Conservation (phyloP, 1,139 yeast species). For the Taphrina pruni region DNA sequence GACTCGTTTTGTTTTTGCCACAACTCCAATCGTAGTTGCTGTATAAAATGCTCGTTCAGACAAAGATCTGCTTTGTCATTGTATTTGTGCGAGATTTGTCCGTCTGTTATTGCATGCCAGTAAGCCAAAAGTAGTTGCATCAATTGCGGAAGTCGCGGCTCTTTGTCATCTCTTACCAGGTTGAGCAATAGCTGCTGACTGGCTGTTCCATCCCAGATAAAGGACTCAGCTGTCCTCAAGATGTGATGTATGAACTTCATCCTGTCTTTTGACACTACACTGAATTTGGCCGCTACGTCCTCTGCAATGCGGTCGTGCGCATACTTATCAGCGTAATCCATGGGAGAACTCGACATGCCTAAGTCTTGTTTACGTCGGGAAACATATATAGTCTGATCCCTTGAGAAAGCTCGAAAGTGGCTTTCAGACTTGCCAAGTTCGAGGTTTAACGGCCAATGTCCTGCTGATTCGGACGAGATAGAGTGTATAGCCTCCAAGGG, state of each 20-base stretch:
- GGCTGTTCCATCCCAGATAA: neutral
- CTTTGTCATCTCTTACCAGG: neutral
- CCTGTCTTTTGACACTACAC: neutral
- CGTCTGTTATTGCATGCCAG: slow-evolving; percentile 22
- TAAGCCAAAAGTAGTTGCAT: slow-evolving; percentile 16
- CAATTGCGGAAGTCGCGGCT: neutral
- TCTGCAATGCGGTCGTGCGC: neutral
- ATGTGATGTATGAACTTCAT: neutral
- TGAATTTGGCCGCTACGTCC: neutral
- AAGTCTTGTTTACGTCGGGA: neutral
- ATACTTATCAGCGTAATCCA: neutral
- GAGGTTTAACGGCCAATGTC: slow-evolving; percentile 16
- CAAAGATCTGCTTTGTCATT: neutral
- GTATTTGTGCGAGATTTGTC: slow-evolving; percentile 14
- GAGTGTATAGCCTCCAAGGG: slow-evolving; percentile 42
- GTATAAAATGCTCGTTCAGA: slow-evolving; percentile 9
- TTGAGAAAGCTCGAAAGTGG: slow-evolving; percentile 11
- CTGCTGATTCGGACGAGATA: neutral
- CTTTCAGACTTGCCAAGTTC: neutral
- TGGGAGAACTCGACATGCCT: neutral
- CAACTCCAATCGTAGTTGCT: slow-evolving; percentile 3
- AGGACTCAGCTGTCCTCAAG: neutral
- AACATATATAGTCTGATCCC: slow-evolving; percentile 20
- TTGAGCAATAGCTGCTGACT: neutral
- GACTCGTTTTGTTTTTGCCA: slow-evolving; percentile 23